Base-by-base conservation (phyloP, 495 filamentous ascomycete species). In the Neurospora pannonica region DNA sequence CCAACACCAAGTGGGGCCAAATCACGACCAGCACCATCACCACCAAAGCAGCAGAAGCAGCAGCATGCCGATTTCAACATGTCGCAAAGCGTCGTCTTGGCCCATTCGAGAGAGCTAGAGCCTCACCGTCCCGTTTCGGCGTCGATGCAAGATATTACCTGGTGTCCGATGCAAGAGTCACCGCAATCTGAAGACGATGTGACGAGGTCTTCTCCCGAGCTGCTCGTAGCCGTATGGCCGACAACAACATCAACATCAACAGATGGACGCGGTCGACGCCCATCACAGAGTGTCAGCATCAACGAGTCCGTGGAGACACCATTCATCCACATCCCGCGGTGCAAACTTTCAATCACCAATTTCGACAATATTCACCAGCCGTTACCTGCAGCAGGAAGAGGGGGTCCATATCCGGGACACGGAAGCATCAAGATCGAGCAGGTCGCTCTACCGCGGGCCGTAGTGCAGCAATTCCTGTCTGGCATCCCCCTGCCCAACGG, bases 321-420 rank as follows among this genome's bases (percentile, higher is more conserved):
- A 6, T 36, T 79, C 39, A 77, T 79, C 75, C 78, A 79, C 72
- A 77, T 79, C 36, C 75, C 78, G n/a, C 73, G 74, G 31, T 79
- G 78, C 72, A 62, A 75, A 15, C 74, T 79, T 38, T 73, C 75
- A 4, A 62, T 80, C 67, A 70, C 71, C 70, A 34, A 36, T 34
- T 34, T 74, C 9, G 73, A 43, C 24, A 36, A 46, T 38, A 4
- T 62, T 70, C 24, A 4, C 37, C 39, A 40, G 24, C 40, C 31
- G 38, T 6, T 17, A 71, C 28, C 72, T n/a, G 17, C 36, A n/a
- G 10, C 40, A 19, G 43, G 13, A 38, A 39, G 19, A 24, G 15
- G 28, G 39, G 62, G 24, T 70, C 13, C 38, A 21, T 39, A 21
- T 74, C 28, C 39, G 60, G n/a, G 46, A 40, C 48, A 38, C 38